Evolutionary conservation across 352 stramenopile genomes (phyloP), one percentile per base, ranked within the genome.

Genomic region (Pythium apleroticum): DNA sequence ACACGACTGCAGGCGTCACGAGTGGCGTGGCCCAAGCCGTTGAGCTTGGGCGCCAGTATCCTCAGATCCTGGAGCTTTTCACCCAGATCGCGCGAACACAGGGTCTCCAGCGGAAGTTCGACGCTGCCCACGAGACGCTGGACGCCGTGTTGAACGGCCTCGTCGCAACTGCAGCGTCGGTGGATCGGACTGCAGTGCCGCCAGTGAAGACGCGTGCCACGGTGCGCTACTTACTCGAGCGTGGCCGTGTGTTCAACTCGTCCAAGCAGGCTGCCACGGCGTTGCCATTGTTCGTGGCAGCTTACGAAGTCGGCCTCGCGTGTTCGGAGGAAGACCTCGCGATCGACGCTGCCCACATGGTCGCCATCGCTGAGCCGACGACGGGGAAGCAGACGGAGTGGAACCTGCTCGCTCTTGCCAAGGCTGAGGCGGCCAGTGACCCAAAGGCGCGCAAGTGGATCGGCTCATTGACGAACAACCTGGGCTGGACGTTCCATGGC

Each of bases 331-430:
- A 74, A 49, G 57, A 63, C 17, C 52, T 71, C 2, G 68, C 54
- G 7, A 45, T 71, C 31, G 63, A 74, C 35, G 63, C 68, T 0
- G 66, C 66, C 7, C 63, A 74, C 54, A 74, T 74, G 63, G 60
- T 71, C 46, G 63, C 63, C n/a, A 66, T 74, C 37, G 58, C 66
- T 3, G 52, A 68, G 35, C 50, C 55, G 7, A 37, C 46, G 2
- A 48, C 56, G 0, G 54, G 25, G 9, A 43, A 64, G 46, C 57
- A 65, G 19, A 43, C 62, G 9, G 27, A 59, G 24, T 74, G 68
- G 63, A 74, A 57, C 17, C 15, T 61, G 20, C 19, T 50, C 17
- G 67, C 59, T 1, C 39, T 74, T 7, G 45, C 43, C 3, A 33
- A 45, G 5, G 54, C 67, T 4, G 52, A 70, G 35, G 15, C 30